Evolutionary conservation across 2,329 filamentous ascomycete genomes (phyloP), one percentile per base, ranked within the genome.

Genomic region (Microascus cirrosus): DNA sequence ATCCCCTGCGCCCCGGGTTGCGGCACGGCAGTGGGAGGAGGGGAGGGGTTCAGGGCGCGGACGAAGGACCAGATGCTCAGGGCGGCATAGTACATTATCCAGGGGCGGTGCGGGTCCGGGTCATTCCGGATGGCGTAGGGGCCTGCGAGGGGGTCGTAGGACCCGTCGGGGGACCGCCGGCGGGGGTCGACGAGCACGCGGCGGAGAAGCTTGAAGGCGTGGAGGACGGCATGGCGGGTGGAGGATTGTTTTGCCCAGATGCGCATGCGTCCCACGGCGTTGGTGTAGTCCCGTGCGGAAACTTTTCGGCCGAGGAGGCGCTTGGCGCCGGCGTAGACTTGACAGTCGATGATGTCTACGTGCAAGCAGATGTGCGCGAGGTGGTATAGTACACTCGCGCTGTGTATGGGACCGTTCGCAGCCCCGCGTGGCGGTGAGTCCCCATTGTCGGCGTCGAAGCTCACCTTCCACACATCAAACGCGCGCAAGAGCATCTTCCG

Each of bases 1-100:
- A 52, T 42, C 56, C 45, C 4, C 28, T 18, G 7, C 20, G n/a
- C 45, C 20, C 45, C 18, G 10, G 22, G 20, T 12, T 20, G 11
- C 45, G 45, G 2, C 20, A 20, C 8, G 7, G 45, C 5, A n/a
- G n/a, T n/a, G 7, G 42, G 12, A 15, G 52, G 60, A 36, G 53
- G n/a, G 13, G 42, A 56, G n/a, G 12, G 62, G 58, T 13, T 66
- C 15, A 93, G 73, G 0, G 91, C 89, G 64, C 85, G 90, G 2
- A 90, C 90, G 66, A 93, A 96, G 3, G 84, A 87, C 90, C 90
- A 96, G 12, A 96, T 90, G 54, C 90, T 87, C 57, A 96, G 74
- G 0, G 86, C 84, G 0, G 91, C 88, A 64, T 93, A 93, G 72
- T 95, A 96, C 67, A 96, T 80, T 51, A 95, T 88, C 90, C 91